Evolutionary conservation across 306 rosid genomes (phyloP).

Genomic region (Rosa persica): DNA sequence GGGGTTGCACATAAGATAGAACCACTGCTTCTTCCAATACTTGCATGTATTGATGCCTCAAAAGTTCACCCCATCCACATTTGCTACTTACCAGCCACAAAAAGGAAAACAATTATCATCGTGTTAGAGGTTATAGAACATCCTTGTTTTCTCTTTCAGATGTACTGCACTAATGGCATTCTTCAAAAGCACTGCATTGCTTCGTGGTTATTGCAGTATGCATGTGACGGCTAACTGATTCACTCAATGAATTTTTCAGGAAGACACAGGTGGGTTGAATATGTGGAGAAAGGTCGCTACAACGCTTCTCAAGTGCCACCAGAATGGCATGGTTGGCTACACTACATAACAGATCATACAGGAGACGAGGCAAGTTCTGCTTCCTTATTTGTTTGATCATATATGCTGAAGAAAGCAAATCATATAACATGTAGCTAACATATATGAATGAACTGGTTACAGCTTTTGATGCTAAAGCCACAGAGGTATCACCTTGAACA

Average conservation of each 20-base stretch:
- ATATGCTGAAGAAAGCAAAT: constrained; percentile 2
- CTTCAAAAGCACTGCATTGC: not conserved
- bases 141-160: not conserved
- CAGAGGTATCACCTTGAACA: constrained; percentile 82
- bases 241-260: constrained; percentile 47
- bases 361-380: constrained; percentile 78
- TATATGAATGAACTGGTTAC: constrained; percentile 30
- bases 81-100: not conserved
- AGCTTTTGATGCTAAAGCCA: constrained; percentile 91
- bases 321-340: constrained; percentile 99
- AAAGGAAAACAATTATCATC: not conserved
- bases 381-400: constrained; percentile 18
- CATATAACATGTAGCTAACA: not conserved
- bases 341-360: constrained; percentile 83
- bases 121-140: not conserved
- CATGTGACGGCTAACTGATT: constrained; percentile 14
- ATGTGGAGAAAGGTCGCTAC: constrained; percentile 88
- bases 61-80: not conserved
- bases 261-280: constrained; percentile 99
- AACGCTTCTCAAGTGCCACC: constrained; percentile 99
- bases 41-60: not conserved
- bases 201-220: not conserved
- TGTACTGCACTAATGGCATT: not conserved
- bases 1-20: not conserved
- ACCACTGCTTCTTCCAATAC: not conserved